Conservation (phyloP, 2,329 filamentous ascomycete genomes). For the Beauveria brongniartii region DNA sequence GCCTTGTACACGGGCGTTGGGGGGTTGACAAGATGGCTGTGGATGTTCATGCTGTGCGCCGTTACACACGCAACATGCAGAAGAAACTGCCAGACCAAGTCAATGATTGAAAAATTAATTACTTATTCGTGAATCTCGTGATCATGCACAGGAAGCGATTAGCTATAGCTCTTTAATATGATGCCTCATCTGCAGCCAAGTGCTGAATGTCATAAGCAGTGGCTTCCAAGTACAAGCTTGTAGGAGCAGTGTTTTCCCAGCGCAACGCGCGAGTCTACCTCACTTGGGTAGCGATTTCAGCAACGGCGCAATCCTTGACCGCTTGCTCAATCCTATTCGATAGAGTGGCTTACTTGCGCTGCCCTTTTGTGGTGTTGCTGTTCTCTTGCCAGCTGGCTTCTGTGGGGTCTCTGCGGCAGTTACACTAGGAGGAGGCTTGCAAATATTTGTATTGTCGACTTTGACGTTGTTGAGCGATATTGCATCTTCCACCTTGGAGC, state of each 20-base stretch:
- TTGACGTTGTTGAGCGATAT: neutral
- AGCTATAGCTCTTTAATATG: neutral
- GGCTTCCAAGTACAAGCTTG: neutral
- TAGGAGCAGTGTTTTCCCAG: neutral
- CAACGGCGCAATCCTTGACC: constrained; percentile 41
- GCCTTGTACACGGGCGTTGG: constrained; percentile 12
- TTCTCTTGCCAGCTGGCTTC: neutral
- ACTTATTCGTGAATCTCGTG: neutral
- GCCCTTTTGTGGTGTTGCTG: neutral
- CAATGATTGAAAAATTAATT: neutral
- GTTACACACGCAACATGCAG: neutral
- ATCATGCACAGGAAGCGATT: neutral
- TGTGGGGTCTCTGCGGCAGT: neutral
- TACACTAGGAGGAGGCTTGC: neutral
- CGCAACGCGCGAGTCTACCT: neutral
- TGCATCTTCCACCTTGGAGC: neutral
- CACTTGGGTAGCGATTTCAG: constrained; percentile 41
- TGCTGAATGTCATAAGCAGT: neutral
- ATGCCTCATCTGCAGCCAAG: neutral
- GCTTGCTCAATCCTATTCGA: constrained; percentile 44
- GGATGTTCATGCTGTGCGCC: no score
- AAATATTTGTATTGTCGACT: neutral
- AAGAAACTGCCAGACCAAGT: neutral
- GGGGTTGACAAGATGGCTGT: no score
- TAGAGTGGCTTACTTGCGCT: constrained; percentile 31